These are phyloP conservation scores for Neostapfia colusana DNA, from an alignment of 176 grass and related monocot species.

Conservation along the genomic window DNA sequence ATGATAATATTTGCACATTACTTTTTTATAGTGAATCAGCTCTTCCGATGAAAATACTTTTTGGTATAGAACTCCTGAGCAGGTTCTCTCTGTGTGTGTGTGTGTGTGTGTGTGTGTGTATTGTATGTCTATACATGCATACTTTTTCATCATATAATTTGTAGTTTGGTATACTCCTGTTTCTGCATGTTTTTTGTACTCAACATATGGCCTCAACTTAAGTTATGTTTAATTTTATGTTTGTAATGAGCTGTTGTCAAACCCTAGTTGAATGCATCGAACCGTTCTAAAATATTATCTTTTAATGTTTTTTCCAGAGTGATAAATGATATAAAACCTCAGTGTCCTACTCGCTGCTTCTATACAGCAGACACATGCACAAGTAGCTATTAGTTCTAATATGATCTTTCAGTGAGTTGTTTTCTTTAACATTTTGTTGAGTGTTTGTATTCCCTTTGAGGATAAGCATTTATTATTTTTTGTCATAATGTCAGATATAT, in stretches of 20 bases:
- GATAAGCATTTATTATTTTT: constrained; percentile 17
- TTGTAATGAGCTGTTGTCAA: background rate
- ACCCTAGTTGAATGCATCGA: background rate
- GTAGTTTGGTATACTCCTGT: background rate
- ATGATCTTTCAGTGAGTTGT: background rate
- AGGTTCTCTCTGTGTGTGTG: constrained; percentile 75
- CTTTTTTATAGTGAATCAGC: constrained; percentile 58
- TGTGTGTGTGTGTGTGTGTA: too few relatives aligned
- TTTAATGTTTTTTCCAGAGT: background rate
- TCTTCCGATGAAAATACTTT: constrained; percentile 74
- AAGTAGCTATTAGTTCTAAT: background rate
- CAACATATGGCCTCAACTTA: background rate
- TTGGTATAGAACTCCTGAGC: constrained; percentile 86
- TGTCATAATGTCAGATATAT: background rate
- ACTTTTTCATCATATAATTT: background rate
- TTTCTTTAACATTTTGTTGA: constrained; percentile 18
- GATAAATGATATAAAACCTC: constrained; percentile 4
- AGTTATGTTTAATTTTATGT: constrained; percentile 1
- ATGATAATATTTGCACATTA: background rate
- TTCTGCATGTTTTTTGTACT: background rate
- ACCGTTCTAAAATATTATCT: background rate
- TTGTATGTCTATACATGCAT: background rate
- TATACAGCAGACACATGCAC: background rate
- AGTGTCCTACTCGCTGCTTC: background rate
- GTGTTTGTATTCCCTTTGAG: background rate